Percentiles rank a stretch among this genome's conserved stretches.
phyloP scores from a whole-genome alignment of 257 asterid genomes.

The Parsonsia alboflavescens region DNA sequence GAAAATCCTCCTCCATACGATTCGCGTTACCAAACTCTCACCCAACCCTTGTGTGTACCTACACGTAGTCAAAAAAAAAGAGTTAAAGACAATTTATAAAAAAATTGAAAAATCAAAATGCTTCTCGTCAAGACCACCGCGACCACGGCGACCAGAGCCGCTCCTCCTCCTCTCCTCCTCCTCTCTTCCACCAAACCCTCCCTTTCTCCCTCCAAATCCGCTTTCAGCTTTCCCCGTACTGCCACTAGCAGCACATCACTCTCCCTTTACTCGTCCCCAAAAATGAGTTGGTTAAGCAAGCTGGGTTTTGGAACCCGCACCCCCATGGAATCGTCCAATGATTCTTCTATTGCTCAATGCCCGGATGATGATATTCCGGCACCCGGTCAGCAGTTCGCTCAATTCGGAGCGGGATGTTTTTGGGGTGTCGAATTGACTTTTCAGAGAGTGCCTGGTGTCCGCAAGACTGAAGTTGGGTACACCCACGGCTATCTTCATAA shows the following conservation, averaged over 20 bases:
- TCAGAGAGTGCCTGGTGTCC: constrained; percentile 85
- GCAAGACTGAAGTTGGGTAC: constrained; percentile 85
- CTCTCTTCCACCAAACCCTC: constrained; percentile 31
- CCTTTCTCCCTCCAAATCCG: constrained; percentile 32
- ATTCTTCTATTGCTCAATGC: constrained; percentile 57
- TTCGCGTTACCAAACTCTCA: neutral
- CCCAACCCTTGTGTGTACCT: too few relatives aligned
- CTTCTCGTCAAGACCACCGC: constrained; percentile 39
- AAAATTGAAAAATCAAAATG: constrained; percentile 15
- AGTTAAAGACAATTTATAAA: too few relatives aligned
- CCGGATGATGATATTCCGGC: constrained; percentile 74
- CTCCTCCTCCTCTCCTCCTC: constrained; percentile 24
- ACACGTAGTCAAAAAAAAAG: neutral
- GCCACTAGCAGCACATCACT: constrained; percentile 21
- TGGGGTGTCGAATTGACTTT: constrained; percentile 95
- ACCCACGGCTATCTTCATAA: constrained; percentile 61
- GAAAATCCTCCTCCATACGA: neutral
- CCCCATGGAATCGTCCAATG: constrained; percentile 40
- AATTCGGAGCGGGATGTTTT: constrained; percentile 93
- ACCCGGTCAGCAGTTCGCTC: constrained; percentile 75
- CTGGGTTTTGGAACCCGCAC: constrained; percentile 68
- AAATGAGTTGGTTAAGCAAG: constrained; percentile 75
- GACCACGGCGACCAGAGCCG: constrained; percentile 23
- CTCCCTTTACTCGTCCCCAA: constrained; percentile 25
- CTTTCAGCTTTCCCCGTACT: constrained; percentile 24